Evolutionary conservation across 352 stramenopile genomes (phyloP).

Genomic region (Globisporangium iwayamae): DNA sequence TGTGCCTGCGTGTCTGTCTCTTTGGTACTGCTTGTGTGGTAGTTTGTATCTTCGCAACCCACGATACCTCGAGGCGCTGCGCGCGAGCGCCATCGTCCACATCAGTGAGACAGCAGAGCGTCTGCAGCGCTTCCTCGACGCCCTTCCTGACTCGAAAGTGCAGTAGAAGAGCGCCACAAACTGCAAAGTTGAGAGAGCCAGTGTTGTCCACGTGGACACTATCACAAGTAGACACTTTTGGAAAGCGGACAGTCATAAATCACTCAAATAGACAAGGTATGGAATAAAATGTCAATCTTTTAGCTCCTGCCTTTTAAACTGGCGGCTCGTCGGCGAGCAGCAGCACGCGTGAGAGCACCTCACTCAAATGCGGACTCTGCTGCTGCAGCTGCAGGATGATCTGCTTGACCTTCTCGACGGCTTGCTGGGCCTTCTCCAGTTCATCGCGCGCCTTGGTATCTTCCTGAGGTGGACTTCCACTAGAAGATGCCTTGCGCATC

Average conservation of each 20-base stretch:
- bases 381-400: constrained; percentile 58
- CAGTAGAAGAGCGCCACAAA: neutral
- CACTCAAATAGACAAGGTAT: neutral
- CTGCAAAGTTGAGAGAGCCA: neutral
- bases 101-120: constrained; percentile 26
- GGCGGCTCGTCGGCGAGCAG: constrained; percentile 74
- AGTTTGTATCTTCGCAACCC: constrained; percentile 50
- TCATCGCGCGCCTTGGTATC: constrained; percentile 51
- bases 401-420: constrained; percentile 47
- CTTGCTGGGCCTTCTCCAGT: constrained; percentile 43
- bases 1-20: constrained; percentile 4
- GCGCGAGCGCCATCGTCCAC: constrained; percentile 21
- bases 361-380: constrained; percentile 72
- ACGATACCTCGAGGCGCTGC: constrained; percentile 26
- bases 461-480: constrained; percentile 28
- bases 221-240: neutral
- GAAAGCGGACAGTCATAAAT: neutral
- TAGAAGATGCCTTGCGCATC: constrained; percentile 34
- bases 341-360: constrained; percentile 80
- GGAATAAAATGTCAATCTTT: neutral
- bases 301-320: neutral
- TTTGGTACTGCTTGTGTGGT: neutral
- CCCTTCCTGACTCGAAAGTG: constrained; percentile 13
- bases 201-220: neutral
- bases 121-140: constrained; percentile 32